These are phyloP conservation scores for Hypoxylon sp. DNA, from an alignment of 2,329 filamentous ascomycete species.

Conservation along the genomic window DNA sequence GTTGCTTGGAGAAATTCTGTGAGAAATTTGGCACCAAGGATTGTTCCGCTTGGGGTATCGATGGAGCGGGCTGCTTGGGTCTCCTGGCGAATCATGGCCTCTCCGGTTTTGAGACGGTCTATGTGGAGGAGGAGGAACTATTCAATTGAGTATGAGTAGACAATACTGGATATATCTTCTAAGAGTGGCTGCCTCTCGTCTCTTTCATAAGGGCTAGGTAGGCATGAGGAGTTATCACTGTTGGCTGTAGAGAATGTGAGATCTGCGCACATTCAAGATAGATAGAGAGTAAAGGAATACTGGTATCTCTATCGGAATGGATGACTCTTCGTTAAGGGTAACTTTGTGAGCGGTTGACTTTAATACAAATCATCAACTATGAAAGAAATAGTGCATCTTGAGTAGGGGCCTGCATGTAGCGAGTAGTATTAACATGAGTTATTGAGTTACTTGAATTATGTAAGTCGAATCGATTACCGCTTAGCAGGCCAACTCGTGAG, in stretches of 20 bases:
- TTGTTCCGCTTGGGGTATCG: conserved; percentile 18
- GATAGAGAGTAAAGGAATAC: background rate
- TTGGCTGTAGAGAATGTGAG: background rate
- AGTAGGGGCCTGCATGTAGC: no score
- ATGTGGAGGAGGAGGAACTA: conserved; percentile 4
- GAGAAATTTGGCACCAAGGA: background rate
- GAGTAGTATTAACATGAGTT: no score
- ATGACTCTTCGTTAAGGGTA: background rate
- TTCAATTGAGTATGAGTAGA: background rate
- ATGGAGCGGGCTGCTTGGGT: conserved; percentile 3
- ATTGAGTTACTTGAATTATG: no score
- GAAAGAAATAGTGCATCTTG: no score
- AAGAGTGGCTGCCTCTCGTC: no score
- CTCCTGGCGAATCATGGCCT: conserved; percentile 4
- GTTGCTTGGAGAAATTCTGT: background rate
- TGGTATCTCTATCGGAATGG: no score
- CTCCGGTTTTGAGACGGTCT: background rate
- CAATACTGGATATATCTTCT: background rate
- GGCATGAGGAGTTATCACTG: background rate
- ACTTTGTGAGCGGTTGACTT: background rate
- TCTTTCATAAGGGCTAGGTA: background rate
- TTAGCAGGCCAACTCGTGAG: conserved; percentile 1
- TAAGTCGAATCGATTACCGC: background rate
- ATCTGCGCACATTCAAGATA: background rate
- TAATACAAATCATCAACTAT: background rate